Evolutionary conservation across 2,329 filamentous ascomycete genomes (phyloP).

Genomic region (Aureobasidium sp.): DNA sequence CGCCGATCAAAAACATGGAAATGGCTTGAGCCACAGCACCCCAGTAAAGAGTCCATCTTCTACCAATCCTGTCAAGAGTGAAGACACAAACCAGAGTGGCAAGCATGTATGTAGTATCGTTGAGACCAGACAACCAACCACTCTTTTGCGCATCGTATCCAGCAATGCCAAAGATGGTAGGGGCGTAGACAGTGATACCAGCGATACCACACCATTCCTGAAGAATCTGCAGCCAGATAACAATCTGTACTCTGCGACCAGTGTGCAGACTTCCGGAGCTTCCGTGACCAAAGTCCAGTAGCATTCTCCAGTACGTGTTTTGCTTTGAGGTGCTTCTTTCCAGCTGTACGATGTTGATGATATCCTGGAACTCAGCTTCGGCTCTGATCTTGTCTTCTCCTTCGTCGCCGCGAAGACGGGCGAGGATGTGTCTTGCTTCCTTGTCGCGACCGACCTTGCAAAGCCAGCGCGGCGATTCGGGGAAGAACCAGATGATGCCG

Average conservation of each 20-base stretch:
- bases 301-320: slow-evolving; percentile 25
- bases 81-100: slow-evolving; percentile 28
- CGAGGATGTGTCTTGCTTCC: slow-evolving; percentile 57
- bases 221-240: slow-evolving; percentile 33
- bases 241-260: slow-evolving; percentile 28
- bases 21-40: slow-evolving; percentile 26
- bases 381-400: slow-evolving; percentile 30
- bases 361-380: slow-evolving; percentile 59
- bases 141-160: slow-evolving; percentile 26
- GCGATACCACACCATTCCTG: slow-evolving; percentile 29
- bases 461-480: slow-evolving; percentile 60
- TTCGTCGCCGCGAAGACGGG: slow-evolving; percentile 49
- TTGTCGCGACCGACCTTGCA: slow-evolving; percentile 57
- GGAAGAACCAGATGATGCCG: slow-evolving; percentile 54
- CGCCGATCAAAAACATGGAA: slow-evolving; percentile 25
- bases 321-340: slow-evolving; percentile 36
- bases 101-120: slow-evolving; percentile 29
- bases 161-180: slow-evolving; percentile 26
- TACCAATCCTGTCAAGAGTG: slow-evolving; percentile 27
- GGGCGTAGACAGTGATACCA: slow-evolving; percentile 30
- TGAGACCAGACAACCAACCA: slow-evolving; percentile 34
- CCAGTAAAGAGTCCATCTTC: slow-evolving; percentile 27
- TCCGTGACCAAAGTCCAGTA: slow-evolving; percentile 21
- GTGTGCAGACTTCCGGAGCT: slow-evolving; percentile 25
- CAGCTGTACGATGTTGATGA: slow-evolving; percentile 52